A percentile compares a stretch with the other conserved stretches of the same genome.
Conservation (phyloP, 2,329 filamentous ascomycete genomes). For the Cladosporium oxysporum region DNA sequence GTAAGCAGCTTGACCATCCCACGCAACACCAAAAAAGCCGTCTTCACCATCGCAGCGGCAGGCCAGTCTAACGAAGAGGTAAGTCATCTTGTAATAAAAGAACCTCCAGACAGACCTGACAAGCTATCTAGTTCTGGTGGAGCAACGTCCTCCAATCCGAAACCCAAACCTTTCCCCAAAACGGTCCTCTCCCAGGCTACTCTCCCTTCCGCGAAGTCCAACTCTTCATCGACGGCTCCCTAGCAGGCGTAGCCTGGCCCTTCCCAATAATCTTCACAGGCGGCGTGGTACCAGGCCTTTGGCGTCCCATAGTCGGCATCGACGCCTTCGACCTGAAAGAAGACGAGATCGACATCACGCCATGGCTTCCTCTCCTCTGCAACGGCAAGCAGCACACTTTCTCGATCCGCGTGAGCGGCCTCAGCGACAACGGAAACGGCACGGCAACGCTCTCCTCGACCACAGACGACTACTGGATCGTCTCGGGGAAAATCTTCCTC, state of each 20-base stretch:
- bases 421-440: neutral
- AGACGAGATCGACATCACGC: constrained; percentile 79
- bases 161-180: constrained; percentile 58
- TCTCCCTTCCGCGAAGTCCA: constrained; percentile 79
- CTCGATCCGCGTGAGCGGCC: neutral
- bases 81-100: neutral
- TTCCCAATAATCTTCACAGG: constrained; percentile 83
- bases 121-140: neutral
- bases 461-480: neutral
- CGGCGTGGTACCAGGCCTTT: constrained; percentile 73
- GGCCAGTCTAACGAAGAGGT: neutral
- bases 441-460: neutral
- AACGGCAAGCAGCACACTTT: constrained; percentile 53
- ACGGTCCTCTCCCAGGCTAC: constrained; percentile 62
- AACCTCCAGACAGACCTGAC: neutral
- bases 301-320: constrained; percentile 75
- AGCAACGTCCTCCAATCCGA: constrained; percentile 43
- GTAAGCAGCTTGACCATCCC: neutral
- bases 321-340: constrained; percentile 78
- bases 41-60: neutral
- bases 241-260: constrained; percentile 78
- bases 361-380: constrained; percentile 70
- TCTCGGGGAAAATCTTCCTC: neutral
- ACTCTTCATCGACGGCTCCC: constrained; percentile 68
- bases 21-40: neutral